Percentiles rank a stretch among this genome's conserved stretches.
Conservation (phyloP, 1,284 basidiomycete genomes). For the Rugosomyces carneus region DNA sequence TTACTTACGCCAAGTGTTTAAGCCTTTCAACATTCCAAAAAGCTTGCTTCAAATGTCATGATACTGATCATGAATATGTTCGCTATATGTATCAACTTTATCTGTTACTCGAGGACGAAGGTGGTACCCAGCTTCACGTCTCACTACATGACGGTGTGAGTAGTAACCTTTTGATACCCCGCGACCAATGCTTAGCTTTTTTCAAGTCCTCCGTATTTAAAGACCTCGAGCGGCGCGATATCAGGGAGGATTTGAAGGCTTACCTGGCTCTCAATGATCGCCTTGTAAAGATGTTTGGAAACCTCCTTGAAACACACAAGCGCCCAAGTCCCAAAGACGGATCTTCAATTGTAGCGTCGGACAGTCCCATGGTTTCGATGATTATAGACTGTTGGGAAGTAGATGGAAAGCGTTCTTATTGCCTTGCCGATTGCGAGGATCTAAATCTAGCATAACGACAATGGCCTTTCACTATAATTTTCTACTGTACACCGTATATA, state of each 20-base stretch:
- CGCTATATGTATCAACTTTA: slow-evolving; percentile 42
- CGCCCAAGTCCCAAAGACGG: slow-evolving; percentile 6
- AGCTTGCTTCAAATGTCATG: slow-evolving; percentile 46
- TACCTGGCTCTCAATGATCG: slow-evolving; percentile 31
- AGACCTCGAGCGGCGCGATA: slow-evolving; percentile 36
- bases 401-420: slow-evolving; percentile 13
- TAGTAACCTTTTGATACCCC: slow-evolving; percentile 11
- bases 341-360: background rate
- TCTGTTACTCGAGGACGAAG: slow-evolving; percentile 44
- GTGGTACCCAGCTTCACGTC: slow-evolving; percentile 34
- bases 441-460: background rate
- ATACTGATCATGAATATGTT: slow-evolving; percentile 43
- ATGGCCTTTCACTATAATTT: too few species aligned
- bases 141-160: slow-evolving; percentile 41
- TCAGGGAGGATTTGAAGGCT: slow-evolving; percentile 33
- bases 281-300: slow-evolving; percentile 40
- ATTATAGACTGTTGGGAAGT: slow-evolving; percentile 18
- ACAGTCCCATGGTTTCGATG: slow-evolving; percentile 13
- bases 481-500: too few species aligned
- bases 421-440: slow-evolving; percentile 12
- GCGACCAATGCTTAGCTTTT: slow-evolving; percentile 6
- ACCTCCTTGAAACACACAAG: slow-evolving; percentile 24
- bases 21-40: slow-evolving; percentile 39
- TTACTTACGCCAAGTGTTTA: background rate
- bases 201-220: slow-evolving; percentile 37